Evolutionary conservation across 202 grass and related monocot genomes (phyloP).

Genomic region (Zizania palustris): DNA sequence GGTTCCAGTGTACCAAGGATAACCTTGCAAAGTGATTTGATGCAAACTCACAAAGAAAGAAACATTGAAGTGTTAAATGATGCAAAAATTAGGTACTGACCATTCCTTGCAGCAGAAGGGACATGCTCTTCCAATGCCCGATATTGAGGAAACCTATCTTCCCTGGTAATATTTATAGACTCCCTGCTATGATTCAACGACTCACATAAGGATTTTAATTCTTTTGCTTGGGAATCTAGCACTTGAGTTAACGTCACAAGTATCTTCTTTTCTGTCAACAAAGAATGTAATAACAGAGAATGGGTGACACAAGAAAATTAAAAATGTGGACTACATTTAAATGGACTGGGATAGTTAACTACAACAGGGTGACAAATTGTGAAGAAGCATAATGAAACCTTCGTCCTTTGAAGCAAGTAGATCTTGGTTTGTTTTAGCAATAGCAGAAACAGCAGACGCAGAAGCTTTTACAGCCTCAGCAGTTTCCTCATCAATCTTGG

Average conservation of each 20-base stretch:
- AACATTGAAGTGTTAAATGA: neutral
- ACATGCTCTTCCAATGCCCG: constrained; percentile 52
- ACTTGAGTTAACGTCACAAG: constrained; percentile 67
- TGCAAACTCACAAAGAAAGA: constrained; percentile 18
- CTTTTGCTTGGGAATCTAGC: constrained; percentile 79
- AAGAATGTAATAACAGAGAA: constrained; percentile 5
- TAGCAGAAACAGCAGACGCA: constrained; percentile 63
- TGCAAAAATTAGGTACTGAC: constrained; percentile 43
- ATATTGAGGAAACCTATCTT: constrained; percentile 58
- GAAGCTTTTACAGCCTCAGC: constrained; percentile 81
- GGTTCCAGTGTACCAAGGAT: neutral
- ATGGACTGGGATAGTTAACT: neutral
- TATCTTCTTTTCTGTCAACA: constrained; percentile 73
- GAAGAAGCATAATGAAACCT: constrained; percentile 42
- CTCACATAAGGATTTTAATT: constrained; percentile 71
- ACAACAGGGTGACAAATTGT: neutral
- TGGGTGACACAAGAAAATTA: neutral
- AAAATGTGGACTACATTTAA: constrained; percentile 8
- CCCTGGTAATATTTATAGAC: constrained; percentile 55
- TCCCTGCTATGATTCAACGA: constrained; percentile 58
- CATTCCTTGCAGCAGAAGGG: constrained; percentile 55
- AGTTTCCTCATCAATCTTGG: constrained; percentile 62
- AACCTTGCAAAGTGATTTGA: neutral
- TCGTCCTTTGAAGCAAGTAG: constrained; percentile 76
- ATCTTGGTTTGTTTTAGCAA: constrained; percentile 76